Evolutionary conservation across 2,329 filamentous ascomycete species (phyloP).

Genomic region (Alternaria atra): DNA sequence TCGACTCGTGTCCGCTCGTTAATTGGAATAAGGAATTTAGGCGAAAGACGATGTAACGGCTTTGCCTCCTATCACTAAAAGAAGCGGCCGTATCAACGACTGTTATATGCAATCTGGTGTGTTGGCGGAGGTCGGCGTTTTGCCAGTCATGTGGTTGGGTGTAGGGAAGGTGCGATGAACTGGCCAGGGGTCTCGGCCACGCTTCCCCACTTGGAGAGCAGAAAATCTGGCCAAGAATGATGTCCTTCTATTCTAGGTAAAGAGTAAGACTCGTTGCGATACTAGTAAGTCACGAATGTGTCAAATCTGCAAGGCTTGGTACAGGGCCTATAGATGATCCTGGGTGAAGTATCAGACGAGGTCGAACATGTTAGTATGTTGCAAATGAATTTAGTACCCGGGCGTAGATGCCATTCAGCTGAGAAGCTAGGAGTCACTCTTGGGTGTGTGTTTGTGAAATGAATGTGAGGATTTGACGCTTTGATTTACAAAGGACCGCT

Average conservation of each 20-base stretch:
- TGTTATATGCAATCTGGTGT: slow-evolving; percentile 23
- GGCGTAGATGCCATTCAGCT: neutral
- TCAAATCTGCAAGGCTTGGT: neutral
- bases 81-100: neutral
- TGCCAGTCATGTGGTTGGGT: slow-evolving; percentile 35
- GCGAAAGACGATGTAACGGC: neutral
- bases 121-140: slow-evolving; percentile 44
- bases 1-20: slow-evolving; percentile 11
- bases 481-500: slow-evolving; percentile 54
- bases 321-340: neutral
- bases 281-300: slow-evolving; percentile 2
- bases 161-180: slow-evolving; percentile 21
- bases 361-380: neutral
- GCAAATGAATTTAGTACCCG: neutral
- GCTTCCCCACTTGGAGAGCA: slow-evolving; percentile 28
- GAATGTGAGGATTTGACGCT: slow-evolving; percentile 48
- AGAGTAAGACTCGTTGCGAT: slow-evolving; percentile 25
- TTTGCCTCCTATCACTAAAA: neutral
- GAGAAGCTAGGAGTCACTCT: neutral
- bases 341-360: neutral
- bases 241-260: slow-evolving; percentile 45
- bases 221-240: slow-evolving; percentile 31
- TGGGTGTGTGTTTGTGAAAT: slow-evolving; percentile 14
- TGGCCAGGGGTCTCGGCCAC: slow-evolving; percentile 31
- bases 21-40: slow-evolving; percentile 3